Evolutionary conservation across 495 filamentous ascomycete genomes (phyloP).

Genomic region (Staphylotrichum longicolle): DNA sequence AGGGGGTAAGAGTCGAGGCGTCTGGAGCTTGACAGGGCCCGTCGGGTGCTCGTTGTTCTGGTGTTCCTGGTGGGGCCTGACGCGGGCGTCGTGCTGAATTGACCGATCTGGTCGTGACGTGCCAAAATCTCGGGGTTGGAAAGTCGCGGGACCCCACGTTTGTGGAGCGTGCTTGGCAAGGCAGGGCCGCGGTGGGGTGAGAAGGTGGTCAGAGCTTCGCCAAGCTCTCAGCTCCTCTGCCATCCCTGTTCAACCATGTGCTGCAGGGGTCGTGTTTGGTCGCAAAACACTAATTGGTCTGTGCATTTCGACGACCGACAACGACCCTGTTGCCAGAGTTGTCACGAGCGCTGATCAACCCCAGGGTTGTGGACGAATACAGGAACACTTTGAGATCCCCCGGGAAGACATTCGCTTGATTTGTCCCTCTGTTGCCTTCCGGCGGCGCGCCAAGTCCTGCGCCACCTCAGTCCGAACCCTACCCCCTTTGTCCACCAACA

Average conservation of each 20-base stretch:
- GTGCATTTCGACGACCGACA: slow-evolving; percentile 6
- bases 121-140: slow-evolving; percentile 2
- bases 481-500: no score
- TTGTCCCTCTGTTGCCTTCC: no score
- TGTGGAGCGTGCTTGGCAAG: slow-evolving; percentile 4
- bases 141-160: slow-evolving; percentile 1
- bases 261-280: slow-evolving; percentile 6
- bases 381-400: no score
- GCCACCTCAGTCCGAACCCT: no score
- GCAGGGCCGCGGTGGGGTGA: not conserved
- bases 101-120: not conserved
- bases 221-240: not conserved
- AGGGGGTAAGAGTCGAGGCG: no score
- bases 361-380: no score
- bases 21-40: not conserved
- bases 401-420: no score
- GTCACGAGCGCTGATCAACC: no score
- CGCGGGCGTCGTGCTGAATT: not conserved
- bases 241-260: slow-evolving; percentile 1
- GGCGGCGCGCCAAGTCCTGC: no score
- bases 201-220: slow-evolving; percentile 3
- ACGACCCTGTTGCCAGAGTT: not conserved
- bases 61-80: no score
- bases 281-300: slow-evolving; percentile 10
- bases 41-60: not conserved